A percentile compares a stretch with the other conserved stretches of the same genome.
phyloP scores from a whole-genome alignment of 306 rosid species.

The cucumber (Cucumis sativus) region DNA sequence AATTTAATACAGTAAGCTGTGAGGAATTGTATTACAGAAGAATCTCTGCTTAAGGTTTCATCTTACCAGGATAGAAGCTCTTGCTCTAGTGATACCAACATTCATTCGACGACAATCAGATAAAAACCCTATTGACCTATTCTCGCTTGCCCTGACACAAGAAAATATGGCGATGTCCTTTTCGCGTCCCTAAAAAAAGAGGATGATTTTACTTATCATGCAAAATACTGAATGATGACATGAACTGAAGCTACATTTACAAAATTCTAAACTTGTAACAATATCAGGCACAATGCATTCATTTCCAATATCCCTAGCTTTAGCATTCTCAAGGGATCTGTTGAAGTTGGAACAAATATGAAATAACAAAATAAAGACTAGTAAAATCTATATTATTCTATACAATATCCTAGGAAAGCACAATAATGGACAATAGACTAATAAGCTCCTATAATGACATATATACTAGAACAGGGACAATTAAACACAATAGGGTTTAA shows the following conservation, averaged over 20 bases:
- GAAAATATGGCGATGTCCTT: slow-evolving; percentile 84
- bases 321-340: too few relatives aligned
- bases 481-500: too few relatives aligned
- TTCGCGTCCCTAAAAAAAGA: slow-evolving; percentile 67
- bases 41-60: background rate
- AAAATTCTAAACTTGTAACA: background rate
- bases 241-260: background rate
- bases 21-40: background rate
- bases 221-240: background rate
- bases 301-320: background rate
- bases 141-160: slow-evolving; percentile 78
- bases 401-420: too few relatives aligned
- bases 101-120: slow-evolving; percentile 77
- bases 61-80: slow-evolving; percentile 73
- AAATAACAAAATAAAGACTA: too few relatives aligned
- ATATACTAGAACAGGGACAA: too few relatives aligned
- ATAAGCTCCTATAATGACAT: too few relatives aligned
- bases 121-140: slow-evolving; percentile 61
- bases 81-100: slow-evolving; percentile 92
- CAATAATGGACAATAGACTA: too few relatives aligned
- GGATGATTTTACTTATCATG: background rate
- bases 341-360: too few relatives aligned
- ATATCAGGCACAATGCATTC: background rate
- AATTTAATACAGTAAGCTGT: background rate
- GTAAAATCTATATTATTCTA: too few relatives aligned